Conservation (phyloP, 257 asterid genomes). For the Nyctanthes arbortristis region DNA sequence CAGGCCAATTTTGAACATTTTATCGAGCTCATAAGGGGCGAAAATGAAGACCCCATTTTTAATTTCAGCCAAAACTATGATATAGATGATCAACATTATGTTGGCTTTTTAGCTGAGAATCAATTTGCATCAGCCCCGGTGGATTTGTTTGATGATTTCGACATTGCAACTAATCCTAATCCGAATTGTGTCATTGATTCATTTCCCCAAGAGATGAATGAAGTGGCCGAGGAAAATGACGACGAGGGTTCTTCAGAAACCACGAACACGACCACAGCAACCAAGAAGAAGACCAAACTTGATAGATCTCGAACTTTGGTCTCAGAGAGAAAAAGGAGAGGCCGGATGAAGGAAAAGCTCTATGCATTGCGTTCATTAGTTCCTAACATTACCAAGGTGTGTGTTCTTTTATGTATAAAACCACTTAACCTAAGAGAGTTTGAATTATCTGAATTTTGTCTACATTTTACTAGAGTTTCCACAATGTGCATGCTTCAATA, state of each 20-base stretch:
- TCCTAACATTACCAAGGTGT: slow-evolving; percentile 82
- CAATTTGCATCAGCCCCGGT: slow-evolving; percentile 21
- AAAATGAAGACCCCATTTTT: slow-evolving; percentile 30
- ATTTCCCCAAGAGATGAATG: background rate
- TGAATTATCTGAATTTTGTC: no score
- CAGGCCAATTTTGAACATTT: slow-evolving; percentile 49
- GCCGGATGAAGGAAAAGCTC: slow-evolving; percentile 87
- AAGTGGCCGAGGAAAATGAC: slow-evolving; percentile 28
- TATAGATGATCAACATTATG: slow-evolving; percentile 19
- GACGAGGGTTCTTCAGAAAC: slow-evolving; percentile 41
- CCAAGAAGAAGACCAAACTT: slow-evolving; percentile 25
- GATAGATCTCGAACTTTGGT: slow-evolving; percentile 68
- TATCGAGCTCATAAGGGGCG: slow-evolving; percentile 44
- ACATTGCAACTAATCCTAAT: slow-evolving; percentile 3
- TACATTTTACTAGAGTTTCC: no score
- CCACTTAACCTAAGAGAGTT: no score
- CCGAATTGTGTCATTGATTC: slow-evolving; percentile 2
- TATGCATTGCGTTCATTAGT: slow-evolving; percentile 77
- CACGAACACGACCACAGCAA: no score
- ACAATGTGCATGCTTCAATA: no score
- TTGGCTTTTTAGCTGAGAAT: slow-evolving; percentile 12
- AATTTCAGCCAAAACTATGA: slow-evolving; percentile 29
- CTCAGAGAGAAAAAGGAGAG: slow-evolving; percentile 76
- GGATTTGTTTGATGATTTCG: slow-evolving; percentile 38
- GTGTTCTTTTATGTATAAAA: no score